These are phyloP conservation scores for Trichoderma harzianum DNA, from an alignment of 2,329 filamentous ascomycete species.

Conservation along the genomic window DNA sequence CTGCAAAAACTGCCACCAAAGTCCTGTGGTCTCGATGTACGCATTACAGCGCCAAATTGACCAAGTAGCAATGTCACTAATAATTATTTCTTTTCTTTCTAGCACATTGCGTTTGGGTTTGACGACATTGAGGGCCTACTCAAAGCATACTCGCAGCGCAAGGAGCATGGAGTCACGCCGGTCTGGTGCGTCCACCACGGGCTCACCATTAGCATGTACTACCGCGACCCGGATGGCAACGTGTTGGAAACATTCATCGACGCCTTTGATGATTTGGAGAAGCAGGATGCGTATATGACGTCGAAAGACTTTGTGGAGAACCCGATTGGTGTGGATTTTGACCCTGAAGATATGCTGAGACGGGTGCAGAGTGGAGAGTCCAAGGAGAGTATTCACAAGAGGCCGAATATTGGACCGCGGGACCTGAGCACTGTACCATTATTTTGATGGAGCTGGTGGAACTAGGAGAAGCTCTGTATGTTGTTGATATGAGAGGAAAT, in stretches of 20 bases:
- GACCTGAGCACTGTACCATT: background rate
- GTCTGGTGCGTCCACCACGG: constrained; percentile 47
- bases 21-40: background rate
- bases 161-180: constrained; percentile 36
- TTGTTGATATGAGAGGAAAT: background rate
- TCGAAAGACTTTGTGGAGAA: constrained; percentile 37
- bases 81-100: background rate
- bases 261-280: constrained; percentile 37
- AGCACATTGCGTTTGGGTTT: background rate
- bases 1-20: background rate
- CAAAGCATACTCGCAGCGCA: constrained; percentile 19
- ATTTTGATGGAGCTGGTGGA: background rate
- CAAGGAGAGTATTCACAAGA: constrained; percentile 6
- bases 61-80: background rate
- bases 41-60: background rate
- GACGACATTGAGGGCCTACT: background rate
- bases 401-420: constrained; percentile 18
- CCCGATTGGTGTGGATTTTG: constrained; percentile 26
- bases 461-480: background rate
- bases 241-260: constrained; percentile 46
- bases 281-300: constrained; percentile 40
- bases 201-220: constrained; percentile 45
- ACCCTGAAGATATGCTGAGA: constrained; percentile 11
- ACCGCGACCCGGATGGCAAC: constrained; percentile 48
- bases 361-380: constrained; percentile 10